A percentile compares a stretch with the other conserved stretches of the same genome.
phyloP scores from a whole-genome alignment of 1,139 yeast genomes.

The Nakaseomyces nivariensis region DNA sequence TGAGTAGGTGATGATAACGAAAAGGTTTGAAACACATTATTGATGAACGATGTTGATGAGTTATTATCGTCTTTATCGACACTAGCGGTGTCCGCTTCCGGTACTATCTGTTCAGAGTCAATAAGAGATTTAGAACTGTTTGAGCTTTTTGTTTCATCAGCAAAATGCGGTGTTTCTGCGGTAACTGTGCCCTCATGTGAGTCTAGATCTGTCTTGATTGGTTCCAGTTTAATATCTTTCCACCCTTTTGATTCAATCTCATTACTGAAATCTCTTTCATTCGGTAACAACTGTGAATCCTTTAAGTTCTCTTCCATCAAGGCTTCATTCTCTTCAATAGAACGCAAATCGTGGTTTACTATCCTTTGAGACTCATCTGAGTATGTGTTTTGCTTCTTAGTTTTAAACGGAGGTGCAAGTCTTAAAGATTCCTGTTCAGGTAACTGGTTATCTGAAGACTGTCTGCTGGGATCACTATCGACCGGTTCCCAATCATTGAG shows the following conservation, averaged over 20 bases:
- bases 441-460: not conserved
- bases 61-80: not conserved
- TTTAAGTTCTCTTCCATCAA: not conserved
- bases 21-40: constrained; percentile 14
- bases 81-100: not conserved
- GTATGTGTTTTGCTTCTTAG: not conserved
- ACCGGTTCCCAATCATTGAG: constrained; percentile 18
- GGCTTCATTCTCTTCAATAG: not conserved
- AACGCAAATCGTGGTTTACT: not conserved
- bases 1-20: constrained; percentile 5
- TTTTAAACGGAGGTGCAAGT: not conserved
- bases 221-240: not conserved
- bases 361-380: not conserved
- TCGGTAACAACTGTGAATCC: not conserved
- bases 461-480: not conserved
- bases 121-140: not conserved
- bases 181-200: not conserved
- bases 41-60: constrained; percentile 10
- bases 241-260: not conserved
- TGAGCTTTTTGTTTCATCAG: not conserved
- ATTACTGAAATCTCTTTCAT: constrained; percentile 1
- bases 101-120: not conserved
- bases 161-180: not conserved
- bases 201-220: not conserved
- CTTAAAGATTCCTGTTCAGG: constrained; percentile 37